Evolutionary conservation across 257 asterid genomes (phyloP).

Genomic region (Jaltomata sinuosa): DNA sequence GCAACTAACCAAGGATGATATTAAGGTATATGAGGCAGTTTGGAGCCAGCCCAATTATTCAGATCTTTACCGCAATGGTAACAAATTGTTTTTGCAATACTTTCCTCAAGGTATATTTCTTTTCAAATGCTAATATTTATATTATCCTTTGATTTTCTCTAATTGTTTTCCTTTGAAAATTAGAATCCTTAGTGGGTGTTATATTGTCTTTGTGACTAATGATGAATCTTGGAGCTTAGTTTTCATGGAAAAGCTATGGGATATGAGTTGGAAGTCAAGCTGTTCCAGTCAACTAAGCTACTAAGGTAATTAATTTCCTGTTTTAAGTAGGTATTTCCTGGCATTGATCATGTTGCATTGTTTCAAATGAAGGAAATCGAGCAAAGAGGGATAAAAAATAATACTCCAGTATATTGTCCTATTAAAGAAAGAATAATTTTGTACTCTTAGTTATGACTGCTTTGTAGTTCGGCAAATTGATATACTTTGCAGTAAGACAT

Average conservation of each 20-base stretch:
- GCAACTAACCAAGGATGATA: no score
- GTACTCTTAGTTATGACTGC: no score
- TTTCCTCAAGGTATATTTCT: constrained; percentile 43
- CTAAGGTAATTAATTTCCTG: constrained; percentile 21
- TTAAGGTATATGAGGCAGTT: constrained; percentile 33
- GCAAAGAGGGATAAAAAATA: no score
- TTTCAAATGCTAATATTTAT: no score
- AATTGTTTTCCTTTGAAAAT: background rate
- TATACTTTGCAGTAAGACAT: background rate
- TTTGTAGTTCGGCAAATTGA: no score
- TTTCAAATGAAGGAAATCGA: no score
- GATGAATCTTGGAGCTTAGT: background rate
- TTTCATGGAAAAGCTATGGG: constrained; percentile 75
- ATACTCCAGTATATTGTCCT: no score
- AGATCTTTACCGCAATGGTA: constrained; percentile 71
- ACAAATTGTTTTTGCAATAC: constrained; percentile 39
- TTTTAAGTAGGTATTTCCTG: no score
- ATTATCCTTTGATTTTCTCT: background rate
- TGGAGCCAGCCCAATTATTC: constrained; percentile 37
- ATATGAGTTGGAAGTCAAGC: constrained; percentile 50
- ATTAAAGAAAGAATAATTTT: no score
- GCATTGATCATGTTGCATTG: no score
- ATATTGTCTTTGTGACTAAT: background rate
- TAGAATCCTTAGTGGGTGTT: background rate
- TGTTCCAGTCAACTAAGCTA: constrained; percentile 40